These are phyloP conservation scores for Arabidopsis suecica DNA, from an alignment of 345 rosid species.

Conservation along the genomic window DNA sequence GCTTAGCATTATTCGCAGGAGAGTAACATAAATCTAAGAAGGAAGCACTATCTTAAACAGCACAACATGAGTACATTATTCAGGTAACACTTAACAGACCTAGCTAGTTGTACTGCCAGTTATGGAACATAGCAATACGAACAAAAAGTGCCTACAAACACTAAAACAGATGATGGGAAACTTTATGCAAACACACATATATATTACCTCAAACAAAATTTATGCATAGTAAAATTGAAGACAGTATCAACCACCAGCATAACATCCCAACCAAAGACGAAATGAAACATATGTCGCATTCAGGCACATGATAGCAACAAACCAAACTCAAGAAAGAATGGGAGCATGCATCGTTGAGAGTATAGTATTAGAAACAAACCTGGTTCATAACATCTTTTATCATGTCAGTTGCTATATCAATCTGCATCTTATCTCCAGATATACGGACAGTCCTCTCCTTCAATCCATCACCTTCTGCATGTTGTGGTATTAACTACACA, in stretches of 20 bases:
- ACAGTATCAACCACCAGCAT: background rate
- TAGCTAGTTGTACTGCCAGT: background rate
- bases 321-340: background rate
- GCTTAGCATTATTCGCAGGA: background rate
- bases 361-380: constrained; percentile 54
- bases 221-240: background rate
- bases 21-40: background rate
- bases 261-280: constrained; percentile 10
- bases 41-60: constrained; percentile 1
- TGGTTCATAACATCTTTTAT: constrained; percentile 84
- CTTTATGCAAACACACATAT: background rate
- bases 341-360: constrained; percentile 23
- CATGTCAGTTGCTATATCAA: constrained; percentile 81
- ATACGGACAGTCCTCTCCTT: constrained; percentile 86
- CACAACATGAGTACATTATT: background rate
- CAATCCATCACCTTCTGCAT: constrained; percentile 78
- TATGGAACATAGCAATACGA: background rate
- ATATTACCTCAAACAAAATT: constrained; percentile 12
- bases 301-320: background rate
- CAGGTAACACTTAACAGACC: background rate
- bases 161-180: constrained; percentile 7
- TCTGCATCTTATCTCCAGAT: constrained; percentile 79
- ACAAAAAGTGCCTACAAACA: background rate
- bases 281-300: background rate
- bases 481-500: constrained; percentile 83